Evolutionary conservation across 345 rosid species (phyloP).

Genomic region (Adansonia digitata): DNA sequence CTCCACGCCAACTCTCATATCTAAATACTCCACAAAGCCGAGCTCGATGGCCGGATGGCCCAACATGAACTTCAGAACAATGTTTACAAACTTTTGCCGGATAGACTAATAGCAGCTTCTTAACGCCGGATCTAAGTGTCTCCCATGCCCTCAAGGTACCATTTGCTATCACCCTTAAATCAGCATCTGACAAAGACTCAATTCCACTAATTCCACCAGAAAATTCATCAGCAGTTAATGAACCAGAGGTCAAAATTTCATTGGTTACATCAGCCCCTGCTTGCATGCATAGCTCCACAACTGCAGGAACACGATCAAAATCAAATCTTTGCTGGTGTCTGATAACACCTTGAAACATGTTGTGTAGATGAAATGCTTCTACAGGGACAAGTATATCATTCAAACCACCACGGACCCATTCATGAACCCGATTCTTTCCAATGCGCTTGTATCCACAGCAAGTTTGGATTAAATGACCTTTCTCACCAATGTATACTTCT

Average conservation of each 20-base stretch:
- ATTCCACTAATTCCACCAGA: conserved; percentile 24
- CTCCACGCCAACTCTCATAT: conserved; percentile 69
- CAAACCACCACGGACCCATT: conserved; percentile 71
- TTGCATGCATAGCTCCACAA: conserved; percentile 82
- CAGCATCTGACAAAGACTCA: conserved; percentile 35
- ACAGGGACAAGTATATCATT: conserved; percentile 66
- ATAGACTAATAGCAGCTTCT: conserved; percentile 55
- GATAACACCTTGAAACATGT: conserved; percentile 58
- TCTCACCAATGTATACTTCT: conserved; percentile 72
- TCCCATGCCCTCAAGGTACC: conserved; percentile 72
- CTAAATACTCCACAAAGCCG: conserved; percentile 77
- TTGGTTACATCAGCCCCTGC: conserved; percentile 56
- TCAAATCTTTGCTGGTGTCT: conserved; percentile 71
- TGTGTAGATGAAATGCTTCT: conserved; percentile 54
- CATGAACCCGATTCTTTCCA: conserved; percentile 62
- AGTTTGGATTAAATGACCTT: conserved; percentile 79
- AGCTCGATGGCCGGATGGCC: conserved; percentile 84
- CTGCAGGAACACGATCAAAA: conserved; percentile 67
- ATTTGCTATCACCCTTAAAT: conserved; percentile 42
- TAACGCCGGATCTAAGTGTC: conserved; percentile 49
- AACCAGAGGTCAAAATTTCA: conserved; percentile 21
- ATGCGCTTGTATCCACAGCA: conserved; percentile 62
- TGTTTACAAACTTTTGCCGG: conserved; percentile 69
- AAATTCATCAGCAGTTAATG: conserved; percentile 9
- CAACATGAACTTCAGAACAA: conserved; percentile 80